phyloP scores from a whole-genome alignment of 169 alveolate species.

The Plasmodium gonderi region DNA sequence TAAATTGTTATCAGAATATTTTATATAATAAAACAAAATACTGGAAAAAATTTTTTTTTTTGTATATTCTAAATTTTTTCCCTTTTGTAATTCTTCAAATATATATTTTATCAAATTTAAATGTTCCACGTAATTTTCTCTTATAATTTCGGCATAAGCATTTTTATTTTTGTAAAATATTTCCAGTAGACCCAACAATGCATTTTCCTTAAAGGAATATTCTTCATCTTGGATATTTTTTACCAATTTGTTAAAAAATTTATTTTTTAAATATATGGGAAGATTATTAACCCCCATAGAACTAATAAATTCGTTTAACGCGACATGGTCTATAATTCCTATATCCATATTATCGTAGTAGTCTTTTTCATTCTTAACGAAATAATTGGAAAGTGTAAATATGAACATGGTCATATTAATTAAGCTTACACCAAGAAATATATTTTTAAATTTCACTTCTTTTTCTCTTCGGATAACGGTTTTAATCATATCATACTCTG shows the following conservation, averaged over 20 bases:
- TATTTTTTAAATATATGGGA: constrained; percentile 45
- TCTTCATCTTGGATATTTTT: constrained; percentile 13
- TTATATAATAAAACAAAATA: constrained; percentile 40
- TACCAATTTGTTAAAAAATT: constrained; percentile 29
- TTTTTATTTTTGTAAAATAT: constrained; percentile 34
- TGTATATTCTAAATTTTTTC: constrained; percentile 9
- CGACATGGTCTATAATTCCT: constrained; percentile 22
- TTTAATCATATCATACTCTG: constrained; percentile 23
- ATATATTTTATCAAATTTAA: constrained; percentile 12
- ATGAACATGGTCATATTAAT: constrained; percentile 20
- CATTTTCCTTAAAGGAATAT: constrained; percentile 54
- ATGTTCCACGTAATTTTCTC: constrained; percentile 7
- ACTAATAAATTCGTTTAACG: constrained; percentile 16
- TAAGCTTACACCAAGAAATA: constrained; percentile 32
- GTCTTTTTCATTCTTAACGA: not conserved
- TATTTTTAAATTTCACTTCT: constrained; percentile 40
- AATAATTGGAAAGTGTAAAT: constrained; percentile 40
- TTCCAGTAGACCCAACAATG: constrained; percentile 29
- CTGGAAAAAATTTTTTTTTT: constrained; percentile 18
- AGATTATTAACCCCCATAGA: constrained; percentile 44
- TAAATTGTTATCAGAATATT: constrained; percentile 5
- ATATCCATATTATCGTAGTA: constrained; percentile 32
- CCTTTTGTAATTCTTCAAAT: constrained; percentile 10
- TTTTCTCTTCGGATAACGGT: constrained; percentile 15
- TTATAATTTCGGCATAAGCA: not conserved